Base-by-base conservation (phyloP, 192 early-diverging fungal genomes). In the Umbelopsis vinacea region DNA sequence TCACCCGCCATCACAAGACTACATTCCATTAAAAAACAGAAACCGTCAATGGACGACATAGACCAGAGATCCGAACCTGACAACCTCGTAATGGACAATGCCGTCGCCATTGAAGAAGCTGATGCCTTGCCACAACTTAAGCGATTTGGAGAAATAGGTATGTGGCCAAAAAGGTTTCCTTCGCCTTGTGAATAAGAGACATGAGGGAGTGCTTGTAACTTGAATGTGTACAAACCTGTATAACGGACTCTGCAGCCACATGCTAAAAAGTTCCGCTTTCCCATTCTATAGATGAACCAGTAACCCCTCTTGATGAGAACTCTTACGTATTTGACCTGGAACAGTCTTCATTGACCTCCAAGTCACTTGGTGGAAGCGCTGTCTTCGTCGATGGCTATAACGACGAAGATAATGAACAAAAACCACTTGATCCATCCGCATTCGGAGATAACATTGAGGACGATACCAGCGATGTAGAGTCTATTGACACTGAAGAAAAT, bases 131-230 rank as follows among this genome's bases (percentile, higher is more conserved):
- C 57, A 8, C 57, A 63, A 19, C 33, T 63, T 35, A 11, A 29
- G 3, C 57, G 19, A 29, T 35, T 37, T n/a, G 33, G 33, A n/a
- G 33, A 63, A 63, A 19, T 63, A 29, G 57, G 57, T 63, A 63
- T 5, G 57, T 63, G 8, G 10, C 10, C 29, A 29, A 29, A 29
- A 17, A 3, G 15, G n/a, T 17, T 6, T 19, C n/a, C 15, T 17
- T 50, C 15, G n/a, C 48, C 9, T 15, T 7, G 3, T 43, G 40
- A 12, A 43, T 43, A 6, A 29, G 29, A 29, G 29, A 43, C 40
- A 43, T 43, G 2, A 43, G 40, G 0, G 5, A 43, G 11, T 0
- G 40, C 6, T 7, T 43, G 40, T 43, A 11, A 12, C 40, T 43
- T 6, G 40, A 6, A 43, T 43, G 6, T 4, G 8, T 7, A 7